A percentile compares a stretch with the other conserved stretches of the same genome.
Conservation (phyloP, 208 protist species). For the Vickermania ingenoplastis region DNA sequence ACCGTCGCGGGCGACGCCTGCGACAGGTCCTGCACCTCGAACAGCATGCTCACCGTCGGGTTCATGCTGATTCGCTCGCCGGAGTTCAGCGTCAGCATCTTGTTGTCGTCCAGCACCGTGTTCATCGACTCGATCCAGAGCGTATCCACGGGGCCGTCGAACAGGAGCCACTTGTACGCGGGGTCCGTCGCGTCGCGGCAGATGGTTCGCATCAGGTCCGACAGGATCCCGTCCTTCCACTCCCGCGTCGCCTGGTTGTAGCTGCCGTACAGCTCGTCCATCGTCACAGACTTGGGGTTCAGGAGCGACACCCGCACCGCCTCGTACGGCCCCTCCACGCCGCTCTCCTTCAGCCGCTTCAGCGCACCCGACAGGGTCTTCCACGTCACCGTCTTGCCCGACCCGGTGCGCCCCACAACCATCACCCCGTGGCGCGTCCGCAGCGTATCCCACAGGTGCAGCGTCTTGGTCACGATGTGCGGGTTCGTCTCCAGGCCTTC, state of each 20-base stretch:
- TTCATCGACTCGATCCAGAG: slow-evolving; percentile 99
- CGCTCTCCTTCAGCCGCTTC: slow-evolving; percentile 63
- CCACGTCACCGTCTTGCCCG: slow-evolving; percentile 95
- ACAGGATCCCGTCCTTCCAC: slow-evolving; percentile 98
- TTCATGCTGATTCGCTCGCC: slow-evolving; percentile 97
- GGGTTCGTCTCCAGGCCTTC: slow-evolving; percentile 69
- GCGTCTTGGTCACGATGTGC: slow-evolving; percentile 86
- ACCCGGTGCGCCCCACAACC: slow-evolving; percentile 93
- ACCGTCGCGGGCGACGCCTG: slow-evolving; percentile 98
- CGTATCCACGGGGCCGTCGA: slow-evolving; percentile 98
- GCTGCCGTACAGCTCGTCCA: slow-evolving; percentile 96
- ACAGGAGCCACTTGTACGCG: slow-evolving; percentile 96
- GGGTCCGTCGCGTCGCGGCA: slow-evolving; percentile 87
- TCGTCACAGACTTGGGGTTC: slow-evolving; percentile 96
- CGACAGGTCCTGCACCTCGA: slow-evolving; percentile 97
- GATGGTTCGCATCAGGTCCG: slow-evolving; percentile 89
- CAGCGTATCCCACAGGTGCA: slow-evolving; percentile 96
- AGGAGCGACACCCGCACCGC: slow-evolving; percentile 84
- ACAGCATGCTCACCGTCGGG: slow-evolving; percentile 94
- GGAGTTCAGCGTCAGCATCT: slow-evolving; percentile 98
- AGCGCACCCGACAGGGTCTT: slow-evolving; percentile 79
- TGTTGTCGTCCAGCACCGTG: slow-evolving; percentile 99
- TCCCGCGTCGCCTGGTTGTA: slow-evolving; percentile 95
- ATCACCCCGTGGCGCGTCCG: slow-evolving; percentile 97
- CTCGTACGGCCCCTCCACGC: slow-evolving; percentile 82